Evolutionary conservation across 148 eudicot species (phyloP).

Genomic region (Rhododendron molle): DNA sequence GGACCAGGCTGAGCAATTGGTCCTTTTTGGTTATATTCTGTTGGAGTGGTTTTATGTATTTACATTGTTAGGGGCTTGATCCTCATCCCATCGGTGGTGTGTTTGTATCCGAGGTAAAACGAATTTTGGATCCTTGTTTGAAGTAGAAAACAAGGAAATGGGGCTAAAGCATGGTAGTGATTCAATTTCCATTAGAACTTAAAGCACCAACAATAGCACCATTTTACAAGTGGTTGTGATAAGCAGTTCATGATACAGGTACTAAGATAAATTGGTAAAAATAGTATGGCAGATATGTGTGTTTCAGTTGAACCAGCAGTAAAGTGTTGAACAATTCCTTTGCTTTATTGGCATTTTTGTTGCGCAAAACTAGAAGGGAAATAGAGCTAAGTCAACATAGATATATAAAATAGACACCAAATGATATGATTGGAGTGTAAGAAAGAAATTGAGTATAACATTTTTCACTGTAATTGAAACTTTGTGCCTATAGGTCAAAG

Average conservation of each 20-base stretch:
- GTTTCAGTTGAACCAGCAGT: background rate
- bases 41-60: background rate
- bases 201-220: background rate
- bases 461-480: background rate
- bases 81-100: background rate
- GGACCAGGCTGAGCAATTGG: background rate
- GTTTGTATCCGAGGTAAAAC: background rate
- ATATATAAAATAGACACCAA: background rate
- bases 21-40: background rate
- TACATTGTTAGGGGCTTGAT: background rate
- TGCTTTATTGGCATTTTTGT: background rate
- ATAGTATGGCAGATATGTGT: background rate
- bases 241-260: background rate
- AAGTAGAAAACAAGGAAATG: background rate
- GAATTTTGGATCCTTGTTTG: background rate
- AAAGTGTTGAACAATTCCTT: background rate
- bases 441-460: background rate
- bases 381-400: background rate
- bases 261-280: too few species aligned
- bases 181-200: background rate
- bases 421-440: background rate
- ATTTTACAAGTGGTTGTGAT: background rate
- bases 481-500: too few species aligned
- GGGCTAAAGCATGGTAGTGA: background rate
- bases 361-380: background rate